A percentile compares a stretch with the other conserved stretches of the same genome.
These are phyloP conservation scores for sorghum (Sorghum bicolor) DNA, from an alignment of 176 grass and related monocot species.

Conservation along the genomic window Sorghum_bicolor_NCBIv3 NC_012878.2:14645001-14645500, in stretches of 20 bases:
- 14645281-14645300: not conserved
- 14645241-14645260: not conserved
- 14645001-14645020: not conserved
- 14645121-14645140: not conserved
- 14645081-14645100: not conserved
- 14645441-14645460: not conserved
- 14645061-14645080: not conserved
- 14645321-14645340: not conserved
- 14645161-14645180: not conserved
- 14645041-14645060: not conserved
- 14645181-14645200: not conserved
- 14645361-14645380: not conserved
- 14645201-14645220: not conserved
- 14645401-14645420: not conserved
- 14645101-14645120: not conserved
- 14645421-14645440: not conserved
- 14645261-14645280: not conserved
- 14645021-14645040: not conserved
- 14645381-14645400: not conserved
- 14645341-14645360: not conserved
- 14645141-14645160: not conserved
- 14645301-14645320: not conserved
- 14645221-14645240: not conserved
- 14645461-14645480: not conserved
- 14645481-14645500: not conserved